Base-by-base conservation (phyloP, 1,139 yeast species). In the Lodderomyces elongisporus region DNA sequence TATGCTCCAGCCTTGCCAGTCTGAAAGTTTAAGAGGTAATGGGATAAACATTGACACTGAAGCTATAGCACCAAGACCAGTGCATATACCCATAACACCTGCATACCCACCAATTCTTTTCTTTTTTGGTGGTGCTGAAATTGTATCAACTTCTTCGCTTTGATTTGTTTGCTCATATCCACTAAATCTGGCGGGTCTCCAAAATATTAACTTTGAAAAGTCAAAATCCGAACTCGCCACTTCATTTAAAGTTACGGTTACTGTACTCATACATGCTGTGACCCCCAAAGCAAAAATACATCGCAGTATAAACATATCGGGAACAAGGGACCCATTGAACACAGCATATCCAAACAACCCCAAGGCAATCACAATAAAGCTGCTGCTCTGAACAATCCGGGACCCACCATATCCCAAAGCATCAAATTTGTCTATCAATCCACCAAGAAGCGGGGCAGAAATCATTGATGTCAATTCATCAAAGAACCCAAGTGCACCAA, bases 31-130 rank as follows among this genome's bases (percentile, higher is more conserved):
- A 2, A 67, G 66, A 1, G 79, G 80, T 24, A 68, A 51, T 4
- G 81, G 66, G 20, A 77, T 51, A 33, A 73, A 69, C 25, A 60
- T 53, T 1, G 70, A 54, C 2, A 76, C 81, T 0, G 81, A 61
- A 42, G 74, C 73, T 1, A 77, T 68, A 1, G 89, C 91, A 25
- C 91, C 91, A 9, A 77, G 47, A 0, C 89, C 89, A 9, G 84
- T 66, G 31, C 72, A 60, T 3, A 79, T 52, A 0, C 89, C 89
- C 31, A 81, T 69, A 27, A 77, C 46, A 0, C 85, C 82, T 0
- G 83, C 69, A 37, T 69, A 58, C 43, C 68, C 72, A 2, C 85
- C 85, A 44, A 70, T 75, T 36, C 60, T 61, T 14, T 44, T 40
- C n/a, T 17, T 25, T 6, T 17, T 21, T 26, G 20, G 16, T 2